phyloP scores from a whole-genome alignment of 1,139 yeast genomes.

The Taiozyma sp. region DNA sequence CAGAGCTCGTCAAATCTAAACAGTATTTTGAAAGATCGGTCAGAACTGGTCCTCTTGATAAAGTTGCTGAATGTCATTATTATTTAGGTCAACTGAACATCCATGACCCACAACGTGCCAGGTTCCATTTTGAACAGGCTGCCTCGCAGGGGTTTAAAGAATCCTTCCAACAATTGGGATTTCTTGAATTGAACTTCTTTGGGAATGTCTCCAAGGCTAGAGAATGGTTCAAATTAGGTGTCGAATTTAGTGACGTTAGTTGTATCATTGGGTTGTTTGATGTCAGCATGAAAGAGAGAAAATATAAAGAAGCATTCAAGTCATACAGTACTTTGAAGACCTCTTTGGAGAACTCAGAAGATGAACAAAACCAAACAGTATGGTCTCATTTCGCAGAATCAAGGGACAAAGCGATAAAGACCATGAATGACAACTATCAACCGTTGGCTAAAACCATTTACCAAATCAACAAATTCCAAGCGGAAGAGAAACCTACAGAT shows the following conservation, averaged over 20 bases:
- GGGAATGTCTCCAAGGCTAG: conserved; percentile 49
- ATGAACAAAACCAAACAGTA: conserved; percentile 9
- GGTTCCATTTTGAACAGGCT: conserved; percentile 69
- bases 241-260: conserved; percentile 52
- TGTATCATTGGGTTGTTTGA: conserved; percentile 80
- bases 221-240: conserved; percentile 85
- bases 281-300: conserved; percentile 23
- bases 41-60: conserved; percentile 52
- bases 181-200: conserved; percentile 68
- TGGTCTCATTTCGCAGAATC: conserved; percentile 19
- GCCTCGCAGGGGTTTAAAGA: conserved; percentile 77
- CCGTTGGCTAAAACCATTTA: conserved; percentile 13
- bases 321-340: conserved; percentile 18
- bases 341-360: conserved; percentile 7
- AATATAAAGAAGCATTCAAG: conserved; percentile 24
- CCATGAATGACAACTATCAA: conserved; percentile 16
- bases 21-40: conserved; percentile 58
- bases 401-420: conserved; percentile 11
- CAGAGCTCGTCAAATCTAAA: conserved; percentile 50
- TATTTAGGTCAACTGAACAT: conserved; percentile 70
- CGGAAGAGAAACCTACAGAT: neutral
- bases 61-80: conserved; percentile 66
- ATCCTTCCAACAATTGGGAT: conserved; percentile 73
- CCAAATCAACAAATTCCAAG: conserved; percentile 9
- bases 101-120: conserved; percentile 51